Percentiles rank a stretch among this genome's conserved stretches.
phyloP scores from a whole-genome alignment of 805 yeast genomes.

The Kluyveromyces nonfermentans region DNA sequence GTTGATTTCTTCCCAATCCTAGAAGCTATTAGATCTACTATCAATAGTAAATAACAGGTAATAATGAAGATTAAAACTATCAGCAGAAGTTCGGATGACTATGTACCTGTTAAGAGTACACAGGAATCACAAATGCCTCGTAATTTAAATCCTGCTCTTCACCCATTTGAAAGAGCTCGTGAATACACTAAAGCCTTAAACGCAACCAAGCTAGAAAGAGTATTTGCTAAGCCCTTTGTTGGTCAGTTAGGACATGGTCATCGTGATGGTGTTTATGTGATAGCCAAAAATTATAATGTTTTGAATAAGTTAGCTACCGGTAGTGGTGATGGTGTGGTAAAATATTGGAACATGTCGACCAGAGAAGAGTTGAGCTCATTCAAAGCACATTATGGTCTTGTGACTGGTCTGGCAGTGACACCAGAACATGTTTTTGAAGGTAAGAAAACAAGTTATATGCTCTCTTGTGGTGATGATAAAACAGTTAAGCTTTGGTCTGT shows the following conservation, averaged over 20 bases:
- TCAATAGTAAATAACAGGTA: not conserved
- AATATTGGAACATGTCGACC: slow-evolving; percentile 85
- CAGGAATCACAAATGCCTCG: slow-evolving; percentile 84
- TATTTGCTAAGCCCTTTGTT: slow-evolving; percentile 96
- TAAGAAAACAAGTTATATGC: slow-evolving; percentile 35
- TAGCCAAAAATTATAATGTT: slow-evolving; percentile 67
- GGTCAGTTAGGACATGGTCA: slow-evolving; percentile 95
- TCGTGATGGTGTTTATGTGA: slow-evolving; percentile 82
- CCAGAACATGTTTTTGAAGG: slow-evolving; percentile 30
- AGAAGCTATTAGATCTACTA: not conserved
- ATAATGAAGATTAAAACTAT: slow-evolving; percentile 75
- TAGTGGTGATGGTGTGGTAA: slow-evolving; percentile 89
- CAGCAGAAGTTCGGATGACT: slow-evolving; percentile 81
- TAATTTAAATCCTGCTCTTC: slow-evolving; percentile 86
- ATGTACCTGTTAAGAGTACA: slow-evolving; percentile 84
- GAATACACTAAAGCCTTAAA: slow-evolving; percentile 91
- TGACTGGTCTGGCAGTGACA: slow-evolving; percentile 74
- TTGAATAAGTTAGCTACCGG: slow-evolving; percentile 80
- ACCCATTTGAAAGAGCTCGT: slow-evolving; percentile 94
- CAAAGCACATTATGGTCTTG: slow-evolving; percentile 85
- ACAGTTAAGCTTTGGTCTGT: slow-evolving; percentile 86
- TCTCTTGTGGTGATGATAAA: slow-evolving; percentile 89
- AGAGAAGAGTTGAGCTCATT: slow-evolving; percentile 67
- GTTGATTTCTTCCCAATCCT: not conserved
- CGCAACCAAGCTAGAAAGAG: slow-evolving; percentile 89